Conservation (phyloP, 352 stramenopile genomes). For the Globisporangium parvum region DNA sequence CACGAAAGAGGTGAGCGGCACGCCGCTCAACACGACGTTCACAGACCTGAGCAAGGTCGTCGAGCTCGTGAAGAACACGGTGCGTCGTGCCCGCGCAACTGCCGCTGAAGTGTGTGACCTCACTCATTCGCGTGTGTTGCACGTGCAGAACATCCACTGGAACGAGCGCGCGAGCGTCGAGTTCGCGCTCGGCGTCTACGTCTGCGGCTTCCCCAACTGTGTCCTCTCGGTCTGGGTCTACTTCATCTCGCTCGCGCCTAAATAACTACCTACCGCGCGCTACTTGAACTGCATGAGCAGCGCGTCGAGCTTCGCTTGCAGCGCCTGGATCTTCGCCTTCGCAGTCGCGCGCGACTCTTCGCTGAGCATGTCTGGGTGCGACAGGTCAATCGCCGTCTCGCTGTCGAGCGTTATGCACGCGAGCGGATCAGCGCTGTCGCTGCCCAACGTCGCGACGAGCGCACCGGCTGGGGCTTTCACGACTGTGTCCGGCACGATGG, state of each 20-base stretch:
- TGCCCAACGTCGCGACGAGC: slow-evolving; percentile 59
- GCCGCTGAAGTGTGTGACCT: not conserved
- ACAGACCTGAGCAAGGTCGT: slow-evolving; percentile 80
- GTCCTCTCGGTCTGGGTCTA: slow-evolving; percentile 93
- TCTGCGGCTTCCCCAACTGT: slow-evolving; percentile 79
- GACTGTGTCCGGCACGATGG: slow-evolving; percentile 50
- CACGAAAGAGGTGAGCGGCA: slow-evolving; percentile 60
- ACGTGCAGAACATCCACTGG: slow-evolving; percentile 90
- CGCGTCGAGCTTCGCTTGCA: slow-evolving; percentile 65
- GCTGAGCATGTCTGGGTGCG: slow-evolving; percentile 52
- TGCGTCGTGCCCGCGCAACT: slow-evolving; percentile 17
- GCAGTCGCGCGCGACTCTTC: slow-evolving; percentile 49
- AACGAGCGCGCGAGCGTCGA: slow-evolving; percentile 80
- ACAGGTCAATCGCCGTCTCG: slow-evolving; percentile 55
- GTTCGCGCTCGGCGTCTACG: slow-evolving; percentile 87
- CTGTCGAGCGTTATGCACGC: slow-evolving; percentile 57
- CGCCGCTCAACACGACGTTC: slow-evolving; percentile 86
- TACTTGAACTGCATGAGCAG: slow-evolving; percentile 59
- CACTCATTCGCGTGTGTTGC: not conserved
- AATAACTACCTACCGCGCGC: slow-evolving; percentile 2
- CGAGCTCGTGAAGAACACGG: slow-evolving; percentile 78
- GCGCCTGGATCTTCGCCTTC: slow-evolving; percentile 53
- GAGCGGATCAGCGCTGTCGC: slow-evolving; percentile 27
- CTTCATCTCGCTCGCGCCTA: slow-evolving; percentile 61
- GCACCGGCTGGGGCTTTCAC: slow-evolving; percentile 46